phyloP scores from a whole-genome alignment of 31 red algal genomes.

The Asparagopsis taxiformis region DNA sequence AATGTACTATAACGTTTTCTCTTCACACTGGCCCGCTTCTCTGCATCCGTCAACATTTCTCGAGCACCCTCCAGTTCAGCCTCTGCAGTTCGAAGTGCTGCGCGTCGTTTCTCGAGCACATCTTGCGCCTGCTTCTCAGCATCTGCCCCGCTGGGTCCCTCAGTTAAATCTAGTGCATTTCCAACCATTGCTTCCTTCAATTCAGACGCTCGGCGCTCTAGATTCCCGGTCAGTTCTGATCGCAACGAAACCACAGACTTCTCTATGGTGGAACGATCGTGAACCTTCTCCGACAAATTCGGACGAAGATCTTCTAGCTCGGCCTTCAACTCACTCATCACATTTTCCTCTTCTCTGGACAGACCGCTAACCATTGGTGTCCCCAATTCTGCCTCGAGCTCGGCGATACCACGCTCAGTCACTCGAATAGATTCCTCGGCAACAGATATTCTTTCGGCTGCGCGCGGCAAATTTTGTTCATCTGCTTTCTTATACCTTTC shows the following conservation, averaged over 20 bases:
- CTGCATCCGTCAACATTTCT: conserved; percentile 5
- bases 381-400: conserved; percentile 56
- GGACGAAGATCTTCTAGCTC: conserved; percentile 29
- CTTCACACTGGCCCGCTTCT: conserved; percentile 5
- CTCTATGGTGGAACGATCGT: conserved; percentile 25
- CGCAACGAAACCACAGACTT: conserved; percentile 34
- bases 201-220: conserved; percentile 51
- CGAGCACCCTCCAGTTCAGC: conserved; percentile 10
- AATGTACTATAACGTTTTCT: conserved; percentile 16
- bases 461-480: conserved; percentile 21
- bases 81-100: conserved; percentile 11
- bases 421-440: conserved; percentile 38
- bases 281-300: conserved; percentile 6
- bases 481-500: conserved; percentile 28
- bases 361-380: conserved; percentile 51
- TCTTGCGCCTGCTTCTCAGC: conserved; percentile 16
- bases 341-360: conserved; percentile 28
- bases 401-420: conserved; percentile 35
- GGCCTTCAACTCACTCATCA: conserved; percentile 26
- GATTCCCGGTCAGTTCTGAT: conserved; percentile 47
- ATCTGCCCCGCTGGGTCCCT: conserved; percentile 10
- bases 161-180: conserved; percentile 8
- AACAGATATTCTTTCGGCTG: conserved; percentile 21
- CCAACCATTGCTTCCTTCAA: conserved; percentile 19
- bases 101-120: conserved; percentile 6